phyloP scores from a whole-genome alignment of 2,329 filamentous ascomycete species.

The Sporothrix brunneoviolacea region DNA sequence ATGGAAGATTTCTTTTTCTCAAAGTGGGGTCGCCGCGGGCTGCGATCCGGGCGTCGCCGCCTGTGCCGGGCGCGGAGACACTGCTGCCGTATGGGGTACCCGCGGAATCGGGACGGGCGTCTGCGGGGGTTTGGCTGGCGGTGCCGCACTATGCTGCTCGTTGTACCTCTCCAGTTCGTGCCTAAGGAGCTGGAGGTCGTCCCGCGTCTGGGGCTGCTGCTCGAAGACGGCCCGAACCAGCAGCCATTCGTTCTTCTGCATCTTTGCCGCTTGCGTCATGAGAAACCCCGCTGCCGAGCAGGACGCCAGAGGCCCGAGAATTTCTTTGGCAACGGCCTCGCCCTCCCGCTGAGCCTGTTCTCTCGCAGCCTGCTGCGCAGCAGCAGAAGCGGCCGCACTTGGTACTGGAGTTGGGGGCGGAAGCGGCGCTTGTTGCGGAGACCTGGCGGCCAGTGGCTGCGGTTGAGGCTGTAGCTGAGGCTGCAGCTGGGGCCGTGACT shows the following conservation, averaged over 20 bases:
- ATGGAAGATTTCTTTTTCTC: too few species aligned
- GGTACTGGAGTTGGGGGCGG: not conserved
- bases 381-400: not conserved
- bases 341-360: conserved; percentile 15
- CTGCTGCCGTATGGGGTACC: conserved; percentile 16
- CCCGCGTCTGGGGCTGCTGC: conserved; percentile 56
- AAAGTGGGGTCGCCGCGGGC: not conserved
- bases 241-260: conserved; percentile 65
- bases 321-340: conserved; percentile 15
- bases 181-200: conserved; percentile 54
- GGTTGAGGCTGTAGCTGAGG: not conserved
- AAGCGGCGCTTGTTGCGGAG: not conserved
- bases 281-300: conserved; percentile 64
- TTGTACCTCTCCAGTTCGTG: conserved; percentile 42
- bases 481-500: not conserved
- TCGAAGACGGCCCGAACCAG: conserved; percentile 65
- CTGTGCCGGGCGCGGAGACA: conserved; percentile 1
- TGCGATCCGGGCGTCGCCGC: not conserved
- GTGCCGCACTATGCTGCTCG: conserved; percentile 5
- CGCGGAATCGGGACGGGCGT: conserved; percentile 22
- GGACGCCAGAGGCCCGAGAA: conserved; percentile 48
- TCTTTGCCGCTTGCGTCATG: conserved; percentile 60
- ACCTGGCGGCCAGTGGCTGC: not conserved
- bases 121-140: conserved; percentile 16
- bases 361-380: conserved; percentile 1